Evolutionary conservation across 495 filamentous ascomycete genomes (phyloP).

Genomic region (Durotheca rogersii): DNA sequence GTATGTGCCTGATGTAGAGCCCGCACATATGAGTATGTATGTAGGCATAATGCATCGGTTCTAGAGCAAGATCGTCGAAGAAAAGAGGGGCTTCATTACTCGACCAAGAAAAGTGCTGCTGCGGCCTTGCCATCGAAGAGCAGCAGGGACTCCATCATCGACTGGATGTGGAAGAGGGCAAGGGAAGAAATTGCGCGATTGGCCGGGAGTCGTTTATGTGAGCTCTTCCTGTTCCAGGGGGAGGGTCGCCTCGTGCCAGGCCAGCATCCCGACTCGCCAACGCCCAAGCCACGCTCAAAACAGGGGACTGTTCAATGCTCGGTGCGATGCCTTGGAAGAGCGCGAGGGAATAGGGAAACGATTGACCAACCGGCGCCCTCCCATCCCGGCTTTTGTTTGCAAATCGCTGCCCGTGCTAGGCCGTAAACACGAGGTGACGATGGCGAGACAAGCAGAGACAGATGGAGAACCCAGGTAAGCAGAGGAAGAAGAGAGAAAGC

Average conservation of each 20-base stretch:
- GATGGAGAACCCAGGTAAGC: too few species aligned
- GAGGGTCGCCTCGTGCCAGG: slow-evolving; percentile 1
- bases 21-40: too few species aligned
- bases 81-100: slow-evolving; percentile 18
- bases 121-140: slow-evolving; percentile 5
- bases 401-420: too few species aligned
- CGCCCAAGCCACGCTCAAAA: slow-evolving; percentile 29
- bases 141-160: slow-evolving; percentile 20
- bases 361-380: not conserved
- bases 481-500: slow-evolving; percentile 17
- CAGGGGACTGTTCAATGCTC: slow-evolving; percentile 20
- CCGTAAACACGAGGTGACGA: too few species aligned
- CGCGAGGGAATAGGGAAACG: slow-evolving; percentile 5
- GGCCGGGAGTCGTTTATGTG: slow-evolving; percentile 13
- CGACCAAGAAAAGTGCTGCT: slow-evolving; percentile 15
- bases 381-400: slow-evolving; percentile 7
- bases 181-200: slow-evolving; percentile 11
- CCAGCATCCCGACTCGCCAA: slow-evolving; percentile 5
- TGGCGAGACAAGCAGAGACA: slow-evolving; percentile 7
- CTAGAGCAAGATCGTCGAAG: slow-evolving; percentile 20
- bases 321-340: slow-evolving; percentile 16
- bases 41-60: not conserved
- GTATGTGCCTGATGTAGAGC: too few species aligned
- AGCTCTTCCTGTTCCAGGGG: not conserved
- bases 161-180: slow-evolving; percentile 12